A percentile compares a stretch with the other conserved stretches of the same genome.
Conservation (phyloP, 345 rosid genomes). For the Citrus glauca region DNA sequence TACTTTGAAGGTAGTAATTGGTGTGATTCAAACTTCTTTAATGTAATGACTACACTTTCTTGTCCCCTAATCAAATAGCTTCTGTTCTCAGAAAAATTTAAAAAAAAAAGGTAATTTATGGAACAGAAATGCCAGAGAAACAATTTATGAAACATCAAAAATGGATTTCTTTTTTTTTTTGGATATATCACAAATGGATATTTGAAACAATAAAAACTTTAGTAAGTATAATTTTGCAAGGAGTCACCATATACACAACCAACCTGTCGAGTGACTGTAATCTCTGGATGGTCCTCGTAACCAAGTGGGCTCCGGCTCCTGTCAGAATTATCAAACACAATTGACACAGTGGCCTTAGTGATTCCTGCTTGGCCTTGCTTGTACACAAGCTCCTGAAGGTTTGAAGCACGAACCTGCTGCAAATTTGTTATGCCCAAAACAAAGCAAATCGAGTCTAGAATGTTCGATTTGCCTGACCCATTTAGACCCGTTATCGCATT, state of each 20-base stretch:
- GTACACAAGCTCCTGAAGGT: constrained; percentile 96
- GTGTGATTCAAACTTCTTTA: neutral
- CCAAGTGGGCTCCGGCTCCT: constrained; percentile 82
- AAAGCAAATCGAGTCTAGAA: constrained; percentile 94
- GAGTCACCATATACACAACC: neutral
- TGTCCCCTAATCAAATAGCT: neutral
- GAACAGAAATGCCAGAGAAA: neutral
- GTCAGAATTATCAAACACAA: constrained; percentile 85
- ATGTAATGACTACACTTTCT: neutral
- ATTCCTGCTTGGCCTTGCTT: constrained; percentile 99
- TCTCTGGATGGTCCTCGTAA: constrained; percentile 78
- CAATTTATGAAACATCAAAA: neutral
- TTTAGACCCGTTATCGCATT: constrained; percentile 96
- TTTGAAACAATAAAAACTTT: neutral
- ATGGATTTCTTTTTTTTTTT: no score
- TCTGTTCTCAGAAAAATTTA: neutral
- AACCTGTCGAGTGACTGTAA: constrained; percentile 92
- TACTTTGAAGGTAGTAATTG: neutral
- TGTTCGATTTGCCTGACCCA: constrained; percentile 99
- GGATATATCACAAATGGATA: neutral
- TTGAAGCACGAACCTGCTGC: constrained; percentile 97
- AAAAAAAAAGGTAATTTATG: neutral
- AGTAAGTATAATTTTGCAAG: neutral
- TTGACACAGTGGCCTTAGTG: constrained; percentile 88
- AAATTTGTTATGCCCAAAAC: constrained; percentile 96